Evolutionary conservation across 305 asterid genomes (phyloP).

Genomic region (Fraxinus velutina): DNA sequence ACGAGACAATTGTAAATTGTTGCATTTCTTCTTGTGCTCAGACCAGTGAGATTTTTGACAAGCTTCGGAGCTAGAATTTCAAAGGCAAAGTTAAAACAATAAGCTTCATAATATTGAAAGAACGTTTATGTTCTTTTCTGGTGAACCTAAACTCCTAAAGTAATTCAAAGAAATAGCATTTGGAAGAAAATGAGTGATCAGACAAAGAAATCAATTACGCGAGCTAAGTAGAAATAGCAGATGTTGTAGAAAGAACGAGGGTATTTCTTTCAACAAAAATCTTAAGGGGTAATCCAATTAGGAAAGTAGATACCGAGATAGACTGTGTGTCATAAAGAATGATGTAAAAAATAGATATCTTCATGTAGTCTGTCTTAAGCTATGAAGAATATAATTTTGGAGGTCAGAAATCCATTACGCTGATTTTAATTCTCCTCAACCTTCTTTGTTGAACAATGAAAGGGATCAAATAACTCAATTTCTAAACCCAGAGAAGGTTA

Average conservation of each 20-base stretch:
- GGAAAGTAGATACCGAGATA: constrained; percentile 8
- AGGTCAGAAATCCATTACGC: neutral
- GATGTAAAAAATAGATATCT: neutral
- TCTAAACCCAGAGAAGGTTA: constrained; percentile 10
- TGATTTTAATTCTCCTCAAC: neutral
- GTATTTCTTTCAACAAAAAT: neutral
- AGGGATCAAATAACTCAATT: constrained; percentile 7
- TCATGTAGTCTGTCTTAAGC: neutral
- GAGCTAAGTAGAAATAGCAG: constrained; percentile 13
- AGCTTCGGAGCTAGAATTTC: constrained; percentile 58
- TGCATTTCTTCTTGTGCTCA: constrained; percentile 69
- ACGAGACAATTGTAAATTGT: constrained; percentile 40
- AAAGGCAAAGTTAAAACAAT: constrained; percentile 15
- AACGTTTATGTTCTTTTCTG: neutral
- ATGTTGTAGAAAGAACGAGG: neutral
- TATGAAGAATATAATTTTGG: neutral
- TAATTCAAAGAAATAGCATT: neutral
- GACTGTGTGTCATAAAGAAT: neutral
- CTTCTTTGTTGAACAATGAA: neutral
- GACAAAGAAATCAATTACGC: neutral
- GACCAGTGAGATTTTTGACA: constrained; percentile 92
- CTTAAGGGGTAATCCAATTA: neutral
- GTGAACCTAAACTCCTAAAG: neutral
- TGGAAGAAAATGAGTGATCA: neutral
- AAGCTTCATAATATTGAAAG: neutral